Percentiles rank a stretch among this genome's conserved stretches.
Evolutionary conservation across 2,329 filamentous ascomycete genomes (phyloP).

Genomic region (Trichoderma semiorbis): DNA sequence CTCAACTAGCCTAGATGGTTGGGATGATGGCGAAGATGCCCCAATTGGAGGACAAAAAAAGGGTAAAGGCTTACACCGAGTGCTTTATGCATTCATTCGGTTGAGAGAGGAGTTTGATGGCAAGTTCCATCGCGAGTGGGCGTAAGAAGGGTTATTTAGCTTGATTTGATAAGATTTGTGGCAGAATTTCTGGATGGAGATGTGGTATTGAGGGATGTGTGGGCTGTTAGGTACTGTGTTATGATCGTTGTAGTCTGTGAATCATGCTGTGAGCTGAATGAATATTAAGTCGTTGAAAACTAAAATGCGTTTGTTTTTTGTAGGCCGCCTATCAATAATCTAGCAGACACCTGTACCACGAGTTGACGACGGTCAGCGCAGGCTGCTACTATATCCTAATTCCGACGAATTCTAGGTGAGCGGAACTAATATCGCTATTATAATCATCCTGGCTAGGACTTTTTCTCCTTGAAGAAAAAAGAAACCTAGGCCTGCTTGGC

Average conservation of each 20-base stretch:
- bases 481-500: no score
- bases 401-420: neutral
- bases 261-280: neutral
- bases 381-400: neutral
- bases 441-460: no score
- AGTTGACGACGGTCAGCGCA: neutral
- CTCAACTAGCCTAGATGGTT: constrained; percentile 17
- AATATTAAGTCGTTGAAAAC: neutral
- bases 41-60: constrained; percentile 29
- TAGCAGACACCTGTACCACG: neutral
- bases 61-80: constrained; percentile 49
- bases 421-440: no score
- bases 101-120: constrained; percentile 58
- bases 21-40: neutral
- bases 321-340: accelerated
- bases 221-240: neutral
- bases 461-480: no score
- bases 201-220: neutral
- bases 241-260: neutral
- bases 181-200: no score
- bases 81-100: constrained; percentile 56
- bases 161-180: neutral
- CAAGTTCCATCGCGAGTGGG: constrained; percentile 62
- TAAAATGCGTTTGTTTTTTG: neutral
- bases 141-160: constrained; percentile 23